Base-by-base conservation (phyloP, 768 basidiomycete species). In the Leccinum fibrillosum region DNA sequence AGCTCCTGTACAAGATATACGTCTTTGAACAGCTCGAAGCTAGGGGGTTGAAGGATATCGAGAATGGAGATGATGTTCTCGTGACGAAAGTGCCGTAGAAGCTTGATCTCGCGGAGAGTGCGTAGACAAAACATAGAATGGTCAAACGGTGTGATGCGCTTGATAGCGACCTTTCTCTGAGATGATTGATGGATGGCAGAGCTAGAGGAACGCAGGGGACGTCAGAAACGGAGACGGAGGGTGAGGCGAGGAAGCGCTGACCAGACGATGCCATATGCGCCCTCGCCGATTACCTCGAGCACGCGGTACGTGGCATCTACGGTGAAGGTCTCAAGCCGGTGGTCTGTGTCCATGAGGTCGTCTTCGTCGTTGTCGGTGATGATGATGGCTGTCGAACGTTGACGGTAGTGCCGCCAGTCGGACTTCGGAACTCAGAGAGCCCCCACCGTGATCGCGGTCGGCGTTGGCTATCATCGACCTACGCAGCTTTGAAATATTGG, bases 31-130 rank as follows among this genome's bases (percentile, higher is more conserved):
- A 80, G 76, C 49, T 90, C 83, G 61, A 94, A 75, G 61, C 78
- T 82, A 12, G 84, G 76, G 0, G 97, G 95, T 54, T 85, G 84
- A 64, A 96, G 83, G 68, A 98, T 95, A 71, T 98, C 97, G 58
- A 98, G 81, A 68, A 98, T 94, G 12, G 91, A 85, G 73, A 98
- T 98, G 76, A 98, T 95, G 71, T 96, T 88, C 69, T 88, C 88
- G 73, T 89, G 86, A 66, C 82, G 82, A 65, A 91, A 89, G 78
- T 94, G 91, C 42, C 90, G 86, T 54, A 98, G 83, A 17, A 98
- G 84, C 77, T 97, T 98, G 72, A 97, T 89, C 78, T 97, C 92
- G 61, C 92, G 79, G 8, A 93, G 81, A 6, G 92, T 94, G 48
- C 82, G 76, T 3, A 94, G 81, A 69, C 89, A 91, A 73, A 94